Evolutionary conservation across 495 filamentous ascomycete genomes (phyloP), one percentile per base, ranked within the genome.

Genomic region (Xylaria curta): DNA sequence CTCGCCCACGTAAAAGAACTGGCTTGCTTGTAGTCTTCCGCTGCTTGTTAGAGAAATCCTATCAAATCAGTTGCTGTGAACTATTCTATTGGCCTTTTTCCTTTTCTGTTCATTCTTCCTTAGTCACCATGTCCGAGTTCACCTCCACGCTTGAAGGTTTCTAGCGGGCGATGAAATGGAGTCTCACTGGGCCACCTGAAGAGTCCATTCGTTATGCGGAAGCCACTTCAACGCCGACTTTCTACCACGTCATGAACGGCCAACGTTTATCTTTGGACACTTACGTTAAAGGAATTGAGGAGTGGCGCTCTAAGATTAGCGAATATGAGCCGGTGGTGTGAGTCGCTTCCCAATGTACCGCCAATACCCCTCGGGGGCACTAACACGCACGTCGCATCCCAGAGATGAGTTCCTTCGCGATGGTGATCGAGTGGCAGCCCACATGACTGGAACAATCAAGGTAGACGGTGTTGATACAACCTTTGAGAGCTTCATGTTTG

Each of bases 401-500:
- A 59, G 56, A 28, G 56, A 59, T 15, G 56, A 59, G 56, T 59
- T 59, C 28, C 56, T 59, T 59, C 56, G 56, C 15, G 56, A 59
- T 59, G 56, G 56, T 59, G 28, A 59, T 59, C 46, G 46, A 19
- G 13, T 77, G 8, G 75, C 75, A 9, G 75, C 73, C 1, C 75
- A 71, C 51, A 71, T 77, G 68, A 76, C 73, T 4, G 74, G 75
- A 17, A 73, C 68, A 38, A 75, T 77, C 56, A 77, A 77, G 64
- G 68, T 74, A 7, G 61, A 69, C 24, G 75, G 74, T 13, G 33
- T 38, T 4, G 71, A 66, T 42, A 75, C 74, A 1, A 5, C 36
- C 7, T 78, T 78, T 46, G 76, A 78, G 74, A 78, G 76, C 66
- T 78, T 74, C 69, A 74, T 78, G 69, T 78, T 78, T 33, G 76